Conservation (phyloP, 2,329 filamentous ascomycete genomes). For the Gnomoniopsis sp. region DNA sequence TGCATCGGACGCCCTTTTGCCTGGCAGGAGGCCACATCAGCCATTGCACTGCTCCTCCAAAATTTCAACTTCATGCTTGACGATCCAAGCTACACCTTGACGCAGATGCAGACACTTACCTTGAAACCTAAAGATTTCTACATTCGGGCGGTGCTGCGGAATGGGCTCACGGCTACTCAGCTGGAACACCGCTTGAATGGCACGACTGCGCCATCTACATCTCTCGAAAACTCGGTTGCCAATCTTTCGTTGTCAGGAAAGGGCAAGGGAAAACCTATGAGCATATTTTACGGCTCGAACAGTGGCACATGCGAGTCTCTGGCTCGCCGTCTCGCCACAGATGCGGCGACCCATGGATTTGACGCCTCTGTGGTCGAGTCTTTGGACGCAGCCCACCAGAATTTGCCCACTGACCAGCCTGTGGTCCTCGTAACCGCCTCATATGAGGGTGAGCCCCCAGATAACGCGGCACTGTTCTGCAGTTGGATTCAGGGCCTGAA, state of each 20-base stretch:
- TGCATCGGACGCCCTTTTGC: slow-evolving; percentile 74
- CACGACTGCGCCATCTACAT: slow-evolving; percentile 21
- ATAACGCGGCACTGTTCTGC: slow-evolving; percentile 67
- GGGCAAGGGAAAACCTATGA: slow-evolving; percentile 41
- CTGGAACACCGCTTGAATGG: slow-evolving; percentile 44
- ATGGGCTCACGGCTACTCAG: slow-evolving; percentile 51
- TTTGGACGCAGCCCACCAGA: slow-evolving; percentile 59
- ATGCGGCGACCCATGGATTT: slow-evolving; percentile 59
- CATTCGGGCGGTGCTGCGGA: slow-evolving; percentile 58
- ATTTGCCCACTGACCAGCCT: slow-evolving; percentile 58
- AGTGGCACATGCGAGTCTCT: slow-evolving; percentile 70
- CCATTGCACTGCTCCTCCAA: slow-evolving; percentile 62
- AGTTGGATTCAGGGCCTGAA: slow-evolving; percentile 58
- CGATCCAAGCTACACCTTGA: slow-evolving; percentile 57
- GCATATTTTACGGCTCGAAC: slow-evolving; percentile 69
- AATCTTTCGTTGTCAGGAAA: slow-evolving; percentile 34
- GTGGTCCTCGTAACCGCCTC: slow-evolving; percentile 64
- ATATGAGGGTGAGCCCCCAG: slow-evolving; percentile 69
- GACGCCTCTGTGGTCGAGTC: slow-evolving; percentile 47
- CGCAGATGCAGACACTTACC: slow-evolving; percentile 55
- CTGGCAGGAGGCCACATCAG: slow-evolving; percentile 67
- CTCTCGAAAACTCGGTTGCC: slow-evolving; percentile 41
- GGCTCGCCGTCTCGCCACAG: slow-evolving; percentile 56
- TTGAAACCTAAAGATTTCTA: slow-evolving; percentile 62
- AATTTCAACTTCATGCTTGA: slow-evolving; percentile 66